phyloP scores from a whole-genome alignment of 352 stramenopile genomes.

The Pythium utonaiense region DNA sequence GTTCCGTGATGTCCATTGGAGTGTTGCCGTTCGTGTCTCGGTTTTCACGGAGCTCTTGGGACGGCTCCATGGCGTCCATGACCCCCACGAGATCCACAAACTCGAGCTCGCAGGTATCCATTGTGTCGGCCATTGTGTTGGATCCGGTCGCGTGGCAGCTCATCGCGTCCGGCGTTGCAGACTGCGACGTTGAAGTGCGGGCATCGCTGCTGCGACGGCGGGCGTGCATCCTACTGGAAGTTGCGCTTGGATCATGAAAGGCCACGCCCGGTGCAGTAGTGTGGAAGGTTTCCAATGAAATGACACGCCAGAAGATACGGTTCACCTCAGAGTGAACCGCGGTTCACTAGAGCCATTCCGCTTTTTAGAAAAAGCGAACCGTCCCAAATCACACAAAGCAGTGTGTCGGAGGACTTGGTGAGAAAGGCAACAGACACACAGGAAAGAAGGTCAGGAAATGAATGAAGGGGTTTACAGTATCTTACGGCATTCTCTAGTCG shows the following conservation, averaged over 20 bases:
- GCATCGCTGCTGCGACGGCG: background rate
- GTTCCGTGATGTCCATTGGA: background rate
- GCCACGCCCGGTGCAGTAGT: slow-evolving; percentile 14
- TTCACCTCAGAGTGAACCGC: slow-evolving; percentile 12
- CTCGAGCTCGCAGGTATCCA: slow-evolving; percentile 2
- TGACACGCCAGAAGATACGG: slow-evolving; percentile 26
- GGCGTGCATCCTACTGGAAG: slow-evolving; percentile 1
- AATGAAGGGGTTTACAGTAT: slow-evolving; percentile 1
- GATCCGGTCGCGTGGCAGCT: background rate
- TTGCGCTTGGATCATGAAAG: slow-evolving; percentile 25
- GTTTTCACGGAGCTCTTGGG: background rate
- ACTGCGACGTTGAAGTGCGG: slow-evolving; percentile 1
- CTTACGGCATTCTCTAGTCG: slow-evolving; percentile 3
- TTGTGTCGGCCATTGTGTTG: background rate
- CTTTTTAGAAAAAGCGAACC: slow-evolving; percentile 6
- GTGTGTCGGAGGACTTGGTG: background rate
- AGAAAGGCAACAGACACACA: background rate
- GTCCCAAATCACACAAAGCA: background rate
- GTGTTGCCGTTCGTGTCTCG: background rate
- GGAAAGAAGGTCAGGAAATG: background rate
- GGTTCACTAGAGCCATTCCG: background rate
- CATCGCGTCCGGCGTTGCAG: background rate
- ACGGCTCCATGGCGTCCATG: slow-evolving; percentile 9
- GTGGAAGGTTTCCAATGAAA: slow-evolving; percentile 23
- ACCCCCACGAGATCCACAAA: slow-evolving; percentile 15